phyloP scores from a whole-genome alignment of 208 protist species.

The Wallacemonas sp. region DNA sequence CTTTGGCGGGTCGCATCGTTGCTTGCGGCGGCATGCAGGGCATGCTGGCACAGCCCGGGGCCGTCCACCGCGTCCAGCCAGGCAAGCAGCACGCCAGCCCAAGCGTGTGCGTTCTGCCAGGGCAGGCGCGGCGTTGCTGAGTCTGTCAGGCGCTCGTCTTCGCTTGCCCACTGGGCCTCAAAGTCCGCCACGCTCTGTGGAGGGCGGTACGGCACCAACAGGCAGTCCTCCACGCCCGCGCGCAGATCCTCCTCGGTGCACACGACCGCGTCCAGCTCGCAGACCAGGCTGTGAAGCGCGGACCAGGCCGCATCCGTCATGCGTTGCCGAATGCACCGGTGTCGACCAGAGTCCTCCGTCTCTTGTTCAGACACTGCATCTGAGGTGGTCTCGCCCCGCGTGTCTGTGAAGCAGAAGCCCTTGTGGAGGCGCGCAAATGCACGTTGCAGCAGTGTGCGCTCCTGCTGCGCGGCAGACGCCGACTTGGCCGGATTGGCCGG shows the following conservation, averaged over 20 bases:
- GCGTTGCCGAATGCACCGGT: not conserved
- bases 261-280: slow-evolving; percentile 29
- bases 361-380: not conserved
- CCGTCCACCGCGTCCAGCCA: slow-evolving; percentile 20
- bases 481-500: not conserved
- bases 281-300: slow-evolving; percentile 25
- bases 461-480: not conserved
- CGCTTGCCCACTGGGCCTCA: not conserved
- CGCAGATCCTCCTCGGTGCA: slow-evolving; percentile 37
- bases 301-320: slow-evolving; percentile 20
- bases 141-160: too few relatives aligned
- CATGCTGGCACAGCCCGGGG: slow-evolving; percentile 21
- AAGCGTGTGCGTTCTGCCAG: slow-evolving; percentile 16
- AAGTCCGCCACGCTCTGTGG: not conserved
- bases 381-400: not conserved
- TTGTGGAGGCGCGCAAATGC: not conserved
- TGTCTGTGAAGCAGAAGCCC: not conserved
- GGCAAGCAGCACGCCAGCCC: not conserved
- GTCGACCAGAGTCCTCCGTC: not conserved
- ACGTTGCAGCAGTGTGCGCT: not conserved
- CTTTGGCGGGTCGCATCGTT: slow-evolving; percentile 25
- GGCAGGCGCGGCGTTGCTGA: not conserved
- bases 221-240: not conserved
- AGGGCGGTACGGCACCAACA: not conserved
- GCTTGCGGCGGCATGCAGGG: slow-evolving; percentile 20